Evolutionary conservation across 805 yeast species (phyloP), one percentile per base, ranked within the genome.

Genomic region (Wickerhamiella azymoides): DNA sequence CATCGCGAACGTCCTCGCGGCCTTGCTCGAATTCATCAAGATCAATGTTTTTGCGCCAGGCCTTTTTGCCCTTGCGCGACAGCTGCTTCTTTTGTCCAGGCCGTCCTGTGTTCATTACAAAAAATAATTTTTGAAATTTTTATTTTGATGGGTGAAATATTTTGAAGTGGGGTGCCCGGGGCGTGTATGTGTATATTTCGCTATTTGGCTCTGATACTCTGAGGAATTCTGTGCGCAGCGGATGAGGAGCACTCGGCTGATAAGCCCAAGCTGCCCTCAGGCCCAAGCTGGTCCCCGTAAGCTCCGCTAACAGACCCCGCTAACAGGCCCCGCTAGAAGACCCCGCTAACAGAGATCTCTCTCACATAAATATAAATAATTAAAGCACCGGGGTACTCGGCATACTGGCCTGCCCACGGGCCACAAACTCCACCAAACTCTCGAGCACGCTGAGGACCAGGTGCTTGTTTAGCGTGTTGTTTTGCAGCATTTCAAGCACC

Each of bases 1-100:
- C 76, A 43, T 84, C 93, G 48, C 85, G 70, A 43, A 70, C 70
- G 38, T 73, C 77, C 54, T 80, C 89, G 35, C 89, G 65, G 10
- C 80, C 81, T 27, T 65, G 62, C 57, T 82, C 85, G 41, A 92
- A 68, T 52, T 85, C 96, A 19, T 76, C 77, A 16, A 92, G 66
- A 61, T 92, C 94, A 48, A 92, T 82, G 62, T 92, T 84, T 64
- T 85, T 85, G 61, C 94, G 76, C 93, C 96, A 84, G 5, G 94
- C 78, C 60, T 74, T 80, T 71, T 84, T 89, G 38, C 95, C 94
- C 68, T 92, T 92, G 58, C 97, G 73, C 7, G 96, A 85, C 4
- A 81, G 58, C 64, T 88, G 96, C 38, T 66, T 66, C 54, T 42
- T 42, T 19, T 25, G n/a, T 5, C 38, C 37, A 27, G 44, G 58